A percentile compares a stretch with the other conserved stretches of the same genome.
Conservation (phyloP, 2,329 filamentous ascomycete genomes). For the Orbilia javanica region DNA sequence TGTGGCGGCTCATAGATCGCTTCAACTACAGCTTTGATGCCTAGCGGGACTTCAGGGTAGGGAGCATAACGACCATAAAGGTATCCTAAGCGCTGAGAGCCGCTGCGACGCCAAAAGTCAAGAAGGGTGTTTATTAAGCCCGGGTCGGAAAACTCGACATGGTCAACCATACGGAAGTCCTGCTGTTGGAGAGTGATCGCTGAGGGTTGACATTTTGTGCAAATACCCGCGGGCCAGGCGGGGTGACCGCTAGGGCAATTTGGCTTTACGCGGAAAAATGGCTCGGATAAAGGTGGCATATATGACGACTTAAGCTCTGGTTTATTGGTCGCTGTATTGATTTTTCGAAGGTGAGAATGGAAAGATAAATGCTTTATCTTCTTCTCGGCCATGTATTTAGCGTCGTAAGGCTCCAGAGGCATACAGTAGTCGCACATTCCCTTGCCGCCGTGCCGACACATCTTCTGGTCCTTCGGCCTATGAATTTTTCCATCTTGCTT, state of each 20-base stretch:
- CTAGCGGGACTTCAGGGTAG: conserved; percentile 91
- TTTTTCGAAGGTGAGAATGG: conserved; percentile 91
- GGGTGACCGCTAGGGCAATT: conserved; percentile 94
- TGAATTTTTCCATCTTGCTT: conserved; percentile 89
- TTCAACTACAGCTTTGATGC: conserved; percentile 94
- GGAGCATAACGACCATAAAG: conserved; percentile 91
- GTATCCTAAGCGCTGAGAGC: conserved; percentile 85
- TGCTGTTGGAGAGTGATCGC: conserved; percentile 96
- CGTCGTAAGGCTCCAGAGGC: conserved; percentile 91
- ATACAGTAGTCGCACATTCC: conserved; percentile 99
- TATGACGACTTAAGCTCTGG: conserved; percentile 93
- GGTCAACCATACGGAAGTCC: conserved; percentile 95
- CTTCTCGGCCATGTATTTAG: conserved; percentile 89
- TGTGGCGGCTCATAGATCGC: conserved; percentile 98
- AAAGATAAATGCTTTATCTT: conserved; percentile 99
- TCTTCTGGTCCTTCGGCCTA: conserved; percentile 78
- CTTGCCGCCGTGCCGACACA: conserved; percentile 96
- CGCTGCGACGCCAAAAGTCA: conserved; percentile 89
- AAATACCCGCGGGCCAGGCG: conserved; percentile 94
- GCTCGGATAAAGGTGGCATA: conserved; percentile 93
- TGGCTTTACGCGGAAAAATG: conserved; percentile 87
- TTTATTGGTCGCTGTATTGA: conserved; percentile 96
- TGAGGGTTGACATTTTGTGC: conserved; percentile 96
- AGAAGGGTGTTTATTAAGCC: conserved; percentile 89
- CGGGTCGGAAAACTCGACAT: conserved; percentile 92